phyloP scores from a whole-genome alignment of 1,139 yeast genomes.

The Saccharomyces hybrid region DNA sequence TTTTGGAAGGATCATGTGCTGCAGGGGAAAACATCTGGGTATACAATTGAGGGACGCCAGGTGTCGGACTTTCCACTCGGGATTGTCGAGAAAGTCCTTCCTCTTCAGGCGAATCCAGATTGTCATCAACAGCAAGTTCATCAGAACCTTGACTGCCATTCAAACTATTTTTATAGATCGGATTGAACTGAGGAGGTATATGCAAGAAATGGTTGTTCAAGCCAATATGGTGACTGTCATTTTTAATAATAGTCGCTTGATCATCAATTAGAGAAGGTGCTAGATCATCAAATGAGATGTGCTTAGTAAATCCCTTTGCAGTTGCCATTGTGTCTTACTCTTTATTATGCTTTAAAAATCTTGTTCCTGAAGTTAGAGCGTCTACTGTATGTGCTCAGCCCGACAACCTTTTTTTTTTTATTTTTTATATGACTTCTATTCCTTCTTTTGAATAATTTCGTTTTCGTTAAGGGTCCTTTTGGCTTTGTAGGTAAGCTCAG shows the following conservation, averaged over 20 bases:
- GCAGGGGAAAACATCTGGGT: neutral
- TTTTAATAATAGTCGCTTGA: slow-evolving; percentile 18
- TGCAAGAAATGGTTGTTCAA: slow-evolving; percentile 25
- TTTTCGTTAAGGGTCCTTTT: neutral
- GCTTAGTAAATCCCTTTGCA: slow-evolving; percentile 14
- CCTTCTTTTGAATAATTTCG: neutral
- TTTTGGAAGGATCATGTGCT: neutral
- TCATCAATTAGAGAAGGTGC: slow-evolving; percentile 29
- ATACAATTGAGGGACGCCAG: slow-evolving; percentile 1
- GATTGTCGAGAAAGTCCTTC: neutral
- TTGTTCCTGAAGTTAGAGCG: neutral
- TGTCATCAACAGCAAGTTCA: neutral
- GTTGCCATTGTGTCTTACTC: slow-evolving; percentile 1
- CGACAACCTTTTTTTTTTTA: neutral
- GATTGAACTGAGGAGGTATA: slow-evolving; percentile 30
- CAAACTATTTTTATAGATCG: slow-evolving; percentile 12
- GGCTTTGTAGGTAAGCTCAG: neutral
- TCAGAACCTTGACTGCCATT: neutral
- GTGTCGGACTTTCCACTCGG: neutral
- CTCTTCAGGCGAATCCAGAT: neutral
- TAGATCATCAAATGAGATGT: slow-evolving; percentile 31
- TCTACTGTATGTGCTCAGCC: neutral
- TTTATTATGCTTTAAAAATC: neutral
- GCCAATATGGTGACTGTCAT: slow-evolving; percentile 16
- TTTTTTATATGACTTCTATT: neutral